Evolutionary conservation across 495 filamentous ascomycete genomes (phyloP), one percentile per base, ranked within the genome.

Genomic region (Terfezia claveryi): DNA sequence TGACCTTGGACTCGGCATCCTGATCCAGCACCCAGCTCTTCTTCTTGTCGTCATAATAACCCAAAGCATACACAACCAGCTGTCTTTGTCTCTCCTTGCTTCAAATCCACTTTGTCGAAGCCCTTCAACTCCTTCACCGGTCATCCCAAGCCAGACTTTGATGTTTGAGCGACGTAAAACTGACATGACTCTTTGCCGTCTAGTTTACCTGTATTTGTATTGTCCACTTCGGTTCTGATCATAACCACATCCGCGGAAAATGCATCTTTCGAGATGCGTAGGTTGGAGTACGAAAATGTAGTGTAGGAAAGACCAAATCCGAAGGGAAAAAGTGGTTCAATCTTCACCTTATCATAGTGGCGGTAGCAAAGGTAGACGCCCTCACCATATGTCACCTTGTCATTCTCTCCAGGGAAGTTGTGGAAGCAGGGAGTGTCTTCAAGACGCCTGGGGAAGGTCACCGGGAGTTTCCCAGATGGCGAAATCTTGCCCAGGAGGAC

Each of bases 221-320:
- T 73, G 2, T 66, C 68, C 10, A 77, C 64, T 0, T 68, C 64
- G 14, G 70, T 71, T 10, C 65, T 71, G 57, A 76, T 66, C 0
- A 60, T 68, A 46, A 70, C 69, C 4, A 69, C 77, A 7, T 56
- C 69, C 36, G 68, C 66, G 44, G 77, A 68, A 6, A 72, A 73
- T 0, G 80, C 53, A 44, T 63, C 55, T 4, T 63, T 57, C 1
- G 65, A 66, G 38, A 77, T 61, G 9, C 58, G 57, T 38, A 81
- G 66, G 52, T 77, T 67, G 0, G 71, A 72, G 57, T 82, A 77
- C 14, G 61, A 50, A 65, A 87, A 87, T 9, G 70, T 77, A 0
- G 83, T 81, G 66, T 85, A 87, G 14, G 78, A 82, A 7, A 87
- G 70, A 36, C 83, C 83, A 64, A 82, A 76, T 36, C 83, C 82